Evolutionary conservation across 2,329 filamentous ascomycete genomes (phyloP), one percentile per base, ranked within the genome.

Genomic region (Fusarium graminum): DNA sequence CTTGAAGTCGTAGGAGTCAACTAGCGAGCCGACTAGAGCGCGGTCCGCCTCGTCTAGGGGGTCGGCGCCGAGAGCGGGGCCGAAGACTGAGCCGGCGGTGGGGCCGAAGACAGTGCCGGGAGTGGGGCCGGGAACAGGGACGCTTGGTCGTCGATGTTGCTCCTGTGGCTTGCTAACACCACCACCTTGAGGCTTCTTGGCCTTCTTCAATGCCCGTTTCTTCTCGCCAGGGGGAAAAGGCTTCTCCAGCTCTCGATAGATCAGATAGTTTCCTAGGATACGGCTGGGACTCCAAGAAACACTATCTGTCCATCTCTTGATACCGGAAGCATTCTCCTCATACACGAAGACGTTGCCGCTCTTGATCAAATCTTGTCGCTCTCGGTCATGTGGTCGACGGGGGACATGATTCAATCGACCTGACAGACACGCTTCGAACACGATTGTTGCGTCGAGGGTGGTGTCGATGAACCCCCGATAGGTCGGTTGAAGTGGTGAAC

Each of bases 231-330:
- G 90, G 3, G 90, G 88, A 68, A 94, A 94, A 0, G 90, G 88
- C 71, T 90, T 88, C 65, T 91, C 87, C 41, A 96, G 84, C 76
- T 97, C 92, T 29, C 93, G 88, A 74, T 97, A 97, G 69, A 96
- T 87, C 41, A 97, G 84, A 71, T 93, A 96, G 75, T 95, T 95
- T 59, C 90, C 90, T 45, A 94, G 82, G 45, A 96, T 94, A 16
- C 91, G 89, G 77, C 90, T 96, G 0, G 94, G 94, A 70, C 92
- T 96, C 94, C 94, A 97, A 8, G 90, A 90, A 12, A 94, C 88
- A 14, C 94, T 93, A 70, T 97, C 94, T 0, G 93, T 97, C 94
- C 94, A 97, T 55, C 94, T 86, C 80, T 96, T 96, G 80, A 97
- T 97, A 7, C 93, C 93, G 0, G 93, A 96, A 0, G 92, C 90